These are phyloP conservation scores for Bipolaris gigantea DNA, from an alignment of 2,329 filamentous ascomycete genomes.

Conservation along the genomic window DNA sequence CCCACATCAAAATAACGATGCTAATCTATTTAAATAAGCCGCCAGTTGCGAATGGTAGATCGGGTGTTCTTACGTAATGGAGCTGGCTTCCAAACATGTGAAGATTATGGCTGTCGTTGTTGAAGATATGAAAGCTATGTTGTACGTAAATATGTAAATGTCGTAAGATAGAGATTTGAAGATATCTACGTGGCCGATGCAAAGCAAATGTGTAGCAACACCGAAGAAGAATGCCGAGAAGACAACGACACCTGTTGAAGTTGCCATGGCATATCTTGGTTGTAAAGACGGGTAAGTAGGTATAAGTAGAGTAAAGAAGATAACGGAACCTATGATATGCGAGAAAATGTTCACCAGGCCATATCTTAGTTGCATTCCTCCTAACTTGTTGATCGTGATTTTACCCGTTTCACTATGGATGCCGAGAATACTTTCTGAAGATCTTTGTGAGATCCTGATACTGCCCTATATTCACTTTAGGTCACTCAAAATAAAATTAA, in stretches of 20 bases:
- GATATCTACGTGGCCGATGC: neutral
- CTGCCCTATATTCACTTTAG: neutral
- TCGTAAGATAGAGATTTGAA: neutral
- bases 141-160: neutral
- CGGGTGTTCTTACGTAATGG: neutral
- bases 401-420: constrained; percentile 5
- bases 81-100: constrained; percentile 1
- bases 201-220: constrained; percentile 1
- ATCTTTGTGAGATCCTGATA: neutral
- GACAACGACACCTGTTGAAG: neutral
- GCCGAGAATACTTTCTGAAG: neutral
- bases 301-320: neutral
- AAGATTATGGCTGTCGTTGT: neutral
- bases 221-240: constrained; percentile 3
- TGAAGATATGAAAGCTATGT: neutral
- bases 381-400: too few relatives aligned
- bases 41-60: neutral
- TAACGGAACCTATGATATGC: neutral
- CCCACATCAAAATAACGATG: neutral
- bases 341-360: neutral
- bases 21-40: neutral
- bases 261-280: neutral
- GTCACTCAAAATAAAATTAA: neutral
- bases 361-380: neutral
- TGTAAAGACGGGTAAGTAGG: neutral